phyloP scores from a whole-genome alignment of 2,329 filamentous ascomycete species.

The Xylaria sp. region DNA sequence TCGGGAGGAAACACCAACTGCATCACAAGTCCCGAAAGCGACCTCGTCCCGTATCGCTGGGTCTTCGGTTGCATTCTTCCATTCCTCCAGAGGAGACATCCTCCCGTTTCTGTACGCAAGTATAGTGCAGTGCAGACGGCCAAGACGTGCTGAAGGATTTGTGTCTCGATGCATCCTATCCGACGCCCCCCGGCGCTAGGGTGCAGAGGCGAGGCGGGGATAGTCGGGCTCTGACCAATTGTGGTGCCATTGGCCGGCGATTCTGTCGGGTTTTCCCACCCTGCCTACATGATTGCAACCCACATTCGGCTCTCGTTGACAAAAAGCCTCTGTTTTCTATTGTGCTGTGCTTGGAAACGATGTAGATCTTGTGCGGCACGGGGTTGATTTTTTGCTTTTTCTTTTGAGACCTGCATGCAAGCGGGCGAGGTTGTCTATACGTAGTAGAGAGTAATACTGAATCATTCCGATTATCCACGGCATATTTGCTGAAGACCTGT shows the following conservation, averaged over 20 bases:
- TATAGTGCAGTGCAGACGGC: not conserved
- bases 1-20: not conserved
- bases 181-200: conserved; percentile 12
- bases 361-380: not conserved
- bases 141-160: conserved; percentile 4
- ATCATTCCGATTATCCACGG: too few relatives aligned
- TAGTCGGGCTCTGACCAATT: conserved; percentile 3
- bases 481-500: too few relatives aligned
- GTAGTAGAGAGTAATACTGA: too few relatives aligned
- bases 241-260: not conserved
- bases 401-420: not conserved
- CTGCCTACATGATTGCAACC: not conserved
- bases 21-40: not conserved
- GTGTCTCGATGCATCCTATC: conserved; percentile 17
- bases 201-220: conserved; percentile 10
- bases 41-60: conserved; percentile 14
- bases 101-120: not conserved
- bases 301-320: not conserved
- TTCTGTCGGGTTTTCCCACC: not conserved
- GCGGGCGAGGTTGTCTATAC: too few relatives aligned
- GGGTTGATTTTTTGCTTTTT: not conserved
- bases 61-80: conserved; percentile 22
- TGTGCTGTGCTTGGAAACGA: not conserved
- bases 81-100: not conserved
- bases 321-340: not conserved